phyloP scores from a whole-genome alignment of 768 basidiomycete genomes.

The Strobilomyces dryophilus region DNA sequence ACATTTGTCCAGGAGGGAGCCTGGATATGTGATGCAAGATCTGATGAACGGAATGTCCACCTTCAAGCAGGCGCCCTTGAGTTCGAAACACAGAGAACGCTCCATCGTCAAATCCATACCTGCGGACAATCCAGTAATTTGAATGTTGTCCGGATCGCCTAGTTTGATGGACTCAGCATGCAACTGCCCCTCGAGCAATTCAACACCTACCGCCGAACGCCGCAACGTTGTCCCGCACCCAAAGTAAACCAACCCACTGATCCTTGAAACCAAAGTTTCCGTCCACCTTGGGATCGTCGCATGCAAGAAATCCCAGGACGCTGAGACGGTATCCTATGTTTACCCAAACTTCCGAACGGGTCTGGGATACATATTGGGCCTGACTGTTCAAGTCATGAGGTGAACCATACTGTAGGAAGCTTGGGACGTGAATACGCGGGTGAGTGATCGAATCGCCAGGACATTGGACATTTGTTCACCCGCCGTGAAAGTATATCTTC shows the following conservation, averaged over 20 bases:
- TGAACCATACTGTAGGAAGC: constrained; percentile 78
- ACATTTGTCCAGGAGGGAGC: constrained; percentile 47
- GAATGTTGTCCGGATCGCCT: constrained; percentile 61
- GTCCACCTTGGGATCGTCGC: constrained; percentile 52
- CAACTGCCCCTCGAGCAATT: background rate
- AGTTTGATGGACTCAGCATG: background rate
- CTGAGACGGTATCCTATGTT: constrained; percentile 77
- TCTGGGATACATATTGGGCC: constrained; percentile 63
- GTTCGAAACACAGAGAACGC: background rate
- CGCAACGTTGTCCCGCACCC: constrained; percentile 64
- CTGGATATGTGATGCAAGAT: constrained; percentile 64
- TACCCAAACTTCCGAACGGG: constrained; percentile 66
- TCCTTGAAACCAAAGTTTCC: constrained; percentile 87
- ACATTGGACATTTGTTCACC: constrained; percentile 36
- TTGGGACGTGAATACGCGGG: constrained; percentile 21
- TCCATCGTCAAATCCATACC: constrained; percentile 29
- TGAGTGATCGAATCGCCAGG: background rate
- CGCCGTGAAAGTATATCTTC: constrained; percentile 73
- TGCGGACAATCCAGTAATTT: constrained; percentile 65
- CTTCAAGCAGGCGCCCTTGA: constrained; percentile 26
- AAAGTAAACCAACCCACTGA: constrained; percentile 70
- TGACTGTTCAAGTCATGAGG: constrained; percentile 59
- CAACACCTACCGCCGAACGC: constrained; percentile 56
- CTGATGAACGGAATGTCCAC: constrained; percentile 73
- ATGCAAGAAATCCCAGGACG: constrained; percentile 72